Conservation (phyloP, 306 rosid genomes). For the Cicer bijugum region DNA sequence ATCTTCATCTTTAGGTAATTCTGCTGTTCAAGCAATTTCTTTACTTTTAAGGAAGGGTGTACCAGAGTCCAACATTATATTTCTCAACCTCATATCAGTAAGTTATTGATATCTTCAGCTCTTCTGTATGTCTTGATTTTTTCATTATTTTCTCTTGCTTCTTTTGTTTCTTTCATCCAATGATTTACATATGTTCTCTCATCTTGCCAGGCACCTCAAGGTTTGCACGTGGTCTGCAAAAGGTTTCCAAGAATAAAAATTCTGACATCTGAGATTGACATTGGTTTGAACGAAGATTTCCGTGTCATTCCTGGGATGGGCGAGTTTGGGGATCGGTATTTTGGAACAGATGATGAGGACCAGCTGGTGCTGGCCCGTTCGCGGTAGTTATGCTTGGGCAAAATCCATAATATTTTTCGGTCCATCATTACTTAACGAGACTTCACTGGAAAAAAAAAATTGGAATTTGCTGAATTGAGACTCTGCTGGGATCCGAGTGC, state of each 20-base stretch:
- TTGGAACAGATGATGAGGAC: slow-evolving; percentile 94
- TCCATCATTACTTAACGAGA: slow-evolving; percentile 42
- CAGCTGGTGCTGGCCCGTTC: slow-evolving; percentile 55
- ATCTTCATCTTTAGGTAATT: slow-evolving; percentile 67
- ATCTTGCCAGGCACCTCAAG: slow-evolving; percentile 89
- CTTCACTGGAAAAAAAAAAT: slow-evolving; percentile 30
- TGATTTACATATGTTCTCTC: slow-evolving; percentile 25
- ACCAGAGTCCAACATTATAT: slow-evolving; percentile 95
- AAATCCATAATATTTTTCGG: slow-evolving; percentile 39
- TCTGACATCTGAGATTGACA: slow-evolving; percentile 93
- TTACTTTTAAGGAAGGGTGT: slow-evolving; percentile 83
- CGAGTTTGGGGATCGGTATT: slow-evolving; percentile 96
- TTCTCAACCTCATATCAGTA: slow-evolving; percentile 96
- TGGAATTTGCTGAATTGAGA: slow-evolving; percentile 43
- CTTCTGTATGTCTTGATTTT: slow-evolving; percentile 5
- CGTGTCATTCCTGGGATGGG: slow-evolving; percentile 99
- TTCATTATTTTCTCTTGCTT: slow-evolving; percentile 9
- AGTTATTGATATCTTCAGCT: slow-evolving; percentile 46
- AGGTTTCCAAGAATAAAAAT: slow-evolving; percentile 90
- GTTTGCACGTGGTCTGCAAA: slow-evolving; percentile 88
- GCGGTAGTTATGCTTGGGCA: slow-evolving; percentile 44
- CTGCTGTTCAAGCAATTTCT: slow-evolving; percentile 93
- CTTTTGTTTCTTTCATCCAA: slow-evolving; percentile 23
- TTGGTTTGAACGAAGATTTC: slow-evolving; percentile 78
- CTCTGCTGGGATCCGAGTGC: slow-evolving; percentile 40